Base-by-base conservation (phyloP, 2,329 filamentous ascomycete species). In the Fusarium sacchari region DNA sequence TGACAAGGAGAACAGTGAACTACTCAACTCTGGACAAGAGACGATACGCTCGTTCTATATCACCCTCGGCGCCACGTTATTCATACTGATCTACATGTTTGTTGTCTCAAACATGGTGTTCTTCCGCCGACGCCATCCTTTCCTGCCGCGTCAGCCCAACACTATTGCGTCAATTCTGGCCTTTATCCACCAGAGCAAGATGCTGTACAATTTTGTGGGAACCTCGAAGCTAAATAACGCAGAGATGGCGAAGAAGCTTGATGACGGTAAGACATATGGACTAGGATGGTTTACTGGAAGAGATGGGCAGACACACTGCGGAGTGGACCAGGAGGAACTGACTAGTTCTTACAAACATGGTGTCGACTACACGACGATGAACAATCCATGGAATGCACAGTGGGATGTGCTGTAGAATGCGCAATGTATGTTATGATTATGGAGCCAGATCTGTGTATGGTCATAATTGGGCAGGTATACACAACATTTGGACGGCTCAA, bases 161-260 rank as follows among this genome's bases (percentile, higher is more conserved):
- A 94, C 93, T 26, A 95, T 96, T 75, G 91, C 93, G 4, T 91
- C 89, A 47, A 89, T 95, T 60, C 85, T 96, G 60, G 92, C 92
- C 0, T 95, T 92, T 78, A 93, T 95, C 67, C 91, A 95, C 81
- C 92, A 94, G 82, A 92, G 89, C 80, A 93, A 93, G 82, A 95
- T 95, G 93, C 83, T 95, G 50, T 91, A 90, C 71, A 89, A 90
- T 77, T 95, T 95, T 80, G 91, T 94, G 20, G 90, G 89, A 46
- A 94, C 92, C 28, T 88, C 91, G 69, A 89, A 89, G 81, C 82
- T 91, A 57, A 88, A 86, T 73, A 89, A 88, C 60, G 82, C 84
- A 20, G 82, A 90, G 78, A 93, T 94, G 90, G 89, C 88, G 72
- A 81, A 81, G 63, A 86, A 86, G 79, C 84, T 95, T 40, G 88